Evolutionary conservation across 305 asterid species (phyloP), one percentile per base, ranked within the genome.

Genomic region (Rubia balearica): DNA sequence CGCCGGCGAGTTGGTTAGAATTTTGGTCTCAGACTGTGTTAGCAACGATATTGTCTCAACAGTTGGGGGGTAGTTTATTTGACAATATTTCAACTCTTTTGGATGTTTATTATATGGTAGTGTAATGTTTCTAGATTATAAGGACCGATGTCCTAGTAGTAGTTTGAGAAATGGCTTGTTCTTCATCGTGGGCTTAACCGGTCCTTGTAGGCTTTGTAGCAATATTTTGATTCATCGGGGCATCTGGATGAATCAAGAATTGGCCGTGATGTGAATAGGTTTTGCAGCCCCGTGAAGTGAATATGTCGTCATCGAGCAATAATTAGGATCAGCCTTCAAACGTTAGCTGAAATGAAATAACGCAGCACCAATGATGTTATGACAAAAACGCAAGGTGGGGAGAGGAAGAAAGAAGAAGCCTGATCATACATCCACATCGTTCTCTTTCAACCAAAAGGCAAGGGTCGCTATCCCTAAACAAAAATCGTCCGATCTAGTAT

Each of bases 391-490:
- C 17, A 27, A 17, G 46, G 53, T 14, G 73, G 17, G 36, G 63
- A 6, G 13, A 51, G 12, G 48, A 30, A 14, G 24, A 41, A 4
- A 1, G 66, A 66, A 65, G 43, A 17, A 3, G 45, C 66, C 43
- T 61, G 12, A 17, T 55, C 0, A 51, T 51, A 43, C 33, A 3
- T n/a, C 48, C 1, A 56, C 49, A 41, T 73, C 67, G 17, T 17
- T 73, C 53, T 4, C 68, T 73, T 66, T 73, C 77, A 48, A 30
- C 51, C 41, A 67, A 73, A 67, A 73, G 68, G 67, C 8, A 24
- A 63, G 2, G 21, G 67, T 61, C 67, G n/a, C 14, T 65, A 7
- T 13, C 42, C 30, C 7, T 21, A 36, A 57, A 56, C 73, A 66
- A 19, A 21, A 61, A 56, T 38, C 41, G 73, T 69, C 41, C 42